These are phyloP conservation scores for Fomitiporia mediterranea DNA, from an alignment of 1,284 basidiomycete genomes.

Conservation along the genomic window DNA sequence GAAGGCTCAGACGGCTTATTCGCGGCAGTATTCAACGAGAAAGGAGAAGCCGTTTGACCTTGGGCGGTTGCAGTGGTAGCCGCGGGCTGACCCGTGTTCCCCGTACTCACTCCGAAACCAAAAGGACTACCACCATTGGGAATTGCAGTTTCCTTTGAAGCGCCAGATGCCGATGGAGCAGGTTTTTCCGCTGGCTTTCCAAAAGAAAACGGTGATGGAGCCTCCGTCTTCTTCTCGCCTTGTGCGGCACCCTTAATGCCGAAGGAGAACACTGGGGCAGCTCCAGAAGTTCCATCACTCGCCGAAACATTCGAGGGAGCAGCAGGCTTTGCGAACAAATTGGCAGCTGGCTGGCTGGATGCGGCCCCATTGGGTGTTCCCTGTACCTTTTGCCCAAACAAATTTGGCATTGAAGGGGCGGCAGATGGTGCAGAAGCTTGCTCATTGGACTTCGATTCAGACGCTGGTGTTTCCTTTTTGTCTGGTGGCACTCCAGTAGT, in stretches of 20 bases:
- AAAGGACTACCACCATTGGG: not conserved
- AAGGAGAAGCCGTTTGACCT: not conserved
- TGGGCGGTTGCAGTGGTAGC: not conserved
- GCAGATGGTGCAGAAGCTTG: not conserved
- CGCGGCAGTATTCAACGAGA: not conserved
- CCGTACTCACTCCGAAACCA: not conserved
- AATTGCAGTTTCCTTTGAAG: not conserved
- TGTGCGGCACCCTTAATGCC: conserved; percentile 10
- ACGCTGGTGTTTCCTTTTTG: not conserved
- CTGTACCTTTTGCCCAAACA: not conserved
- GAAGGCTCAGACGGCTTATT: not conserved
- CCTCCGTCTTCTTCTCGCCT: conserved; percentile 4
- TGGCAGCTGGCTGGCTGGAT: not conserved
- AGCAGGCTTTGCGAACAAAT: conserved; percentile 9
- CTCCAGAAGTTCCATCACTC: not conserved
- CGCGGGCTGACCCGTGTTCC: not conserved
- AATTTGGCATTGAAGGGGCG: not conserved
- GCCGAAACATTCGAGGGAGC: not conserved
- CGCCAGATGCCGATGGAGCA: not conserved
- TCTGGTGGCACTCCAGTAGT: too few species aligned
- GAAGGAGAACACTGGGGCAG: not conserved
- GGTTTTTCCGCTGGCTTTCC: not conserved
- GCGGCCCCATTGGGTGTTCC: not conserved
- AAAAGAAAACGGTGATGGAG: not conserved
- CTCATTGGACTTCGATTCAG: not conserved